phyloP scores from a whole-genome alignment of 225 moss, liverwort and hornwort species.

The Pseudisothecium myosuroides region DNA sequence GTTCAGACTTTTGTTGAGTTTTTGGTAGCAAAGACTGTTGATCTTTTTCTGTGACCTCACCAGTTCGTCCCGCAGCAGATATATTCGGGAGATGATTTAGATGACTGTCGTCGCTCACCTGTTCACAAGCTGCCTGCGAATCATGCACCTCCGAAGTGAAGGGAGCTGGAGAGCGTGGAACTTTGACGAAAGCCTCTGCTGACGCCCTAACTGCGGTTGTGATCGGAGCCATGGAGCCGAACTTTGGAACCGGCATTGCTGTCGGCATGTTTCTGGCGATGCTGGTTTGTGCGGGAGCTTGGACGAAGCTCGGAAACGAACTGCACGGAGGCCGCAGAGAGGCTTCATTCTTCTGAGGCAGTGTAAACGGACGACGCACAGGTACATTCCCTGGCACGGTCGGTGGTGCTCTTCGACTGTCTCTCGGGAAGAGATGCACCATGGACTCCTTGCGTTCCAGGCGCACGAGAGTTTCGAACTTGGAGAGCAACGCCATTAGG shows the following conservation, averaged over 20 bases:
- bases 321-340: background rate
- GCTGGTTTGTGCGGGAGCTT: background rate
- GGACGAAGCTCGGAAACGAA: background rate
- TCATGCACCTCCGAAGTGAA: background rate
- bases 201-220: background rate
- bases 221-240: background rate
- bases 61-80: background rate
- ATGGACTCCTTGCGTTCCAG: background rate
- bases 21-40: background rate
- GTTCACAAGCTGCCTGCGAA: background rate
- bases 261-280: background rate
- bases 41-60: background rate
- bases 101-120: background rate
- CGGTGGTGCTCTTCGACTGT: background rate
- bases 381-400: background rate
- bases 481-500: slow-evolving; percentile 4
- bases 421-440: slow-evolving; percentile 3
- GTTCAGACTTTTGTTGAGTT: background rate
- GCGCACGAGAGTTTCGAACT: slow-evolving; percentile 15
- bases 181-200: background rate
- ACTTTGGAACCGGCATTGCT: background rate
- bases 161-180: background rate
- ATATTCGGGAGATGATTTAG: background rate
- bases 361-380: background rate
- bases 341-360: background rate